Evolutionary conservation across 805 yeast genomes (phyloP), one percentile per base, ranked within the genome.

Genomic region (Wickerhamiella azyma): DNA sequence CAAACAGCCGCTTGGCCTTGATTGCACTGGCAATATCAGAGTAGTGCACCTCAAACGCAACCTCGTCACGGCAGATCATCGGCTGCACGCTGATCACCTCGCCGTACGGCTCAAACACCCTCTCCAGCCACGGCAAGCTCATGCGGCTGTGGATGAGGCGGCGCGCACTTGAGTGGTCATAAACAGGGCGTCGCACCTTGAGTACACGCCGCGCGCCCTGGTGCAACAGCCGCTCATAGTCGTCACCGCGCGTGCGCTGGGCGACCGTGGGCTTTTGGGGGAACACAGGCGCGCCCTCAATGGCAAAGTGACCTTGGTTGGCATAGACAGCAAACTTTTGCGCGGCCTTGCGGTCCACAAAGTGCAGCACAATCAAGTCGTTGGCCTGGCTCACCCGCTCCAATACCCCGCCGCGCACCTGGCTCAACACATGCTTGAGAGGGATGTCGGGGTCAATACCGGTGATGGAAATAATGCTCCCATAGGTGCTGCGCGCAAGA

Each of bases 391-490:
- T 24, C n/a, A 44, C 48, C 2, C 46, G 37, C 33, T 47, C 50
- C 11, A 49, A 43, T 3, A 50, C 55, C 0, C 59, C 59, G 6
- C 57, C 57, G 8, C 56, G 39, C 1, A 53, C 52, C 40, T 55
- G 59, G 3, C 55, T 13, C 7, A 55, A 42, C 18, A 54, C 35
- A 13, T 18, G 37, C 46, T 29, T 37, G 9, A 42, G 16, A 16
- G 45, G 40, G 7, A 42, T 18, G 29, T 37, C 40, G 14, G 45
- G 40, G 28, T 42, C 40, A 11, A 42, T 19, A 7, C 40, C 40
- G 9, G n/a, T 18, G 7, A 42, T 17, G 2, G 40, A 26, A 9
- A 42, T 28, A 7, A 36, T 9, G 19, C 40, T 26, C 2, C 40
- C 45, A 11, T 16, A 26, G n/a, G 39, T 39, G 5, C 38, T 24